phyloP scores from a whole-genome alignment of 2,329 filamentous ascomycete species.

The Berkeleyomyces rouxiae region DNA sequence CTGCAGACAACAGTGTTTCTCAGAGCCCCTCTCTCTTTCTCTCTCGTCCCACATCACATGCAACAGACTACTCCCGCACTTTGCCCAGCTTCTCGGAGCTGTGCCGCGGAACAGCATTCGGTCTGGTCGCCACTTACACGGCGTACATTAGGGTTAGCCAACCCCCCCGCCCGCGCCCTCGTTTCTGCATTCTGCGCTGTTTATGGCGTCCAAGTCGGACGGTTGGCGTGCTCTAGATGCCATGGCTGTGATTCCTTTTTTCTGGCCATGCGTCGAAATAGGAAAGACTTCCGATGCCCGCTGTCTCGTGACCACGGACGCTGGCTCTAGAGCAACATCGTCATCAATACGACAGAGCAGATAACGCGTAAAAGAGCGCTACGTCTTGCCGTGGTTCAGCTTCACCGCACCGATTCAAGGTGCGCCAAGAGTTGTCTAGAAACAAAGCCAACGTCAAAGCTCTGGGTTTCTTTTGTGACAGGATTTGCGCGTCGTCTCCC shows the following conservation, averaged over 20 bases:
- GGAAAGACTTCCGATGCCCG: background rate
- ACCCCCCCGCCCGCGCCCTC: background rate
- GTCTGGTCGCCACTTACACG: background rate
- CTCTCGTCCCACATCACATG: background rate
- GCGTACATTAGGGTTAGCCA: background rate
- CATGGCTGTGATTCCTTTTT: background rate
- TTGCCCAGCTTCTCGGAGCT: background rate
- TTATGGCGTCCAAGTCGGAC: background rate
- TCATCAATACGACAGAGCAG: background rate
- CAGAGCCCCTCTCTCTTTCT: background rate
- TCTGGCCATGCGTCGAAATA: background rate
- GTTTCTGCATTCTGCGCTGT: background rate
- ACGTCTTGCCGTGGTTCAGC: background rate
- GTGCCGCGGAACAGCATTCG: too few species aligned
- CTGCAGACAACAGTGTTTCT: background rate
- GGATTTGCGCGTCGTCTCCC: background rate
- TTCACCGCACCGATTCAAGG: background rate
- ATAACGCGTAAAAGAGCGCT: background rate
- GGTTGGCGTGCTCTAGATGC: background rate
- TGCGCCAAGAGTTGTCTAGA: constrained; percentile 1
- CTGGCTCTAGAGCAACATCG: background rate
- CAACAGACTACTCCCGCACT: background rate
- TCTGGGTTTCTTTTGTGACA: background rate
- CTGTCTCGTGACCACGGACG: background rate
- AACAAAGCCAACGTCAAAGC: background rate